Evolutionary conservation across 2,329 filamentous ascomycete genomes (phyloP).

Genomic region (Trichophyton equinum): DNA sequence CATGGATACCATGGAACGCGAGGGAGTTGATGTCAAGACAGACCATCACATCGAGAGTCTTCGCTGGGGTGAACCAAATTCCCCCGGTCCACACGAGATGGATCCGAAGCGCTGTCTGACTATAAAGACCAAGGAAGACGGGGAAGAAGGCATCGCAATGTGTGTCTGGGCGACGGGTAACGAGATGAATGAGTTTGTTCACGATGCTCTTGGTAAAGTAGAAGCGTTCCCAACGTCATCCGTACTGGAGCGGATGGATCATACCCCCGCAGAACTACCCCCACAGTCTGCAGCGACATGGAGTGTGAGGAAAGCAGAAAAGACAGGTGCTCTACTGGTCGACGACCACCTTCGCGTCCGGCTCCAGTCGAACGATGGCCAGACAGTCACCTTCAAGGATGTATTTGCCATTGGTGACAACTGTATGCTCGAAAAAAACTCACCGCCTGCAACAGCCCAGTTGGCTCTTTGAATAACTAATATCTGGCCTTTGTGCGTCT

Average conservation of each 20-base stretch:
- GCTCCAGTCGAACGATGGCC: slow-evolving; percentile 29
- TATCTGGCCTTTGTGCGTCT: too few species aligned
- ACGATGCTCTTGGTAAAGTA: slow-evolving; percentile 27
- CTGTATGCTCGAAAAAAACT: slow-evolving; percentile 39
- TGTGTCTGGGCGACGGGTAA: slow-evolving; percentile 48
- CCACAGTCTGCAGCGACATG: slow-evolving; percentile 24
- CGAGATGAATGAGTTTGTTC: slow-evolving; percentile 44
- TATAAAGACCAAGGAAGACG: slow-evolving; percentile 44
- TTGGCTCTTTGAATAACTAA: slow-evolving; percentile 14
- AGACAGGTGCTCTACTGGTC: slow-evolving; percentile 40
- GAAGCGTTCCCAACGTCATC: slow-evolving; percentile 12
- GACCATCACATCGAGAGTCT: slow-evolving; percentile 45
- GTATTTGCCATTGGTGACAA: slow-evolving; percentile 48
- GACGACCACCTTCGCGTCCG: slow-evolving; percentile 46
- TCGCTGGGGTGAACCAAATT: slow-evolving; percentile 38
- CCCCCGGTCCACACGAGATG: slow-evolving; percentile 25
- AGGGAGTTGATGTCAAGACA: slow-evolving; percentile 47
- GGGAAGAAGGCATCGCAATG: slow-evolving; percentile 47
- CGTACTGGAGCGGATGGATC: slow-evolving; percentile 3
- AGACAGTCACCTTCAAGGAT: slow-evolving; percentile 37
- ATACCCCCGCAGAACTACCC: slow-evolving; percentile 5
- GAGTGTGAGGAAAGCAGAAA: slow-evolving; percentile 39
- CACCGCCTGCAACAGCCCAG: slow-evolving; percentile 46
- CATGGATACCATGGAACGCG: slow-evolving; percentile 42
- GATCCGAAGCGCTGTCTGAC: slow-evolving; percentile 38